Conservation (phyloP, 495 filamentous ascomycete species). For the Daldinia vernicosa region DNA sequence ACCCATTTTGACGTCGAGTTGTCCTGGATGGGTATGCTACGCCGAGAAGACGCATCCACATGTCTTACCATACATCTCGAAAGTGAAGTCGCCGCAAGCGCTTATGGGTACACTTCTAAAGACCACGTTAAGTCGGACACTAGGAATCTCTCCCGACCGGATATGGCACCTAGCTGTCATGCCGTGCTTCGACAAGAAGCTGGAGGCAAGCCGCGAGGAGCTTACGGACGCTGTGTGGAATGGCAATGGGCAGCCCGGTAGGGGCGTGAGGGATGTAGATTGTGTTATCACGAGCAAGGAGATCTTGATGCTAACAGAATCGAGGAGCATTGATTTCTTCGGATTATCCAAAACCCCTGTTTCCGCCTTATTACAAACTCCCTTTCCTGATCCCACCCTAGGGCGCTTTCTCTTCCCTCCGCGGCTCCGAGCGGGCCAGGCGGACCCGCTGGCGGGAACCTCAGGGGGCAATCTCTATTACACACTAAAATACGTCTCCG, state of each 20-base stretch:
- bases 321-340: constrained; percentile 77
- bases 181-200: constrained; percentile 99
- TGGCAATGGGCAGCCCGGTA: constrained; percentile 51
- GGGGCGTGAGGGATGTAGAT: constrained; percentile 85
- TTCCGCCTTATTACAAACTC: constrained; percentile 34
- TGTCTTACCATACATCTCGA: constrained; percentile 88
- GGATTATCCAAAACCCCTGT: constrained; percentile 67
- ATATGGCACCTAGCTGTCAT: constrained; percentile 96
- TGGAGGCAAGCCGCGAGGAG: constrained; percentile 93
- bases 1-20: constrained; percentile 88
- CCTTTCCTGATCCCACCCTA: constrained; percentile 76
- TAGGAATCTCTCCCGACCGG: constrained; percentile 75
- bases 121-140: constrained; percentile 73
- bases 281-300: constrained; percentile 97
- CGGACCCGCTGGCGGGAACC: constrained; percentile 65
- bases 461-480: constrained; percentile 90
- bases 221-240: constrained; percentile 84
- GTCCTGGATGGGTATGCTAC: constrained; percentile 98
- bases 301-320: constrained; percentile 84
- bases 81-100: constrained; percentile 92
- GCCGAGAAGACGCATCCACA: constrained; percentile 97
- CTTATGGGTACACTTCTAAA: constrained; percentile 90
- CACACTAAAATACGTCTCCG: constrained; percentile 75
- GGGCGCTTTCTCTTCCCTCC: constrained; percentile 74
- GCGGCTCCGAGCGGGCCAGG: constrained; percentile 35